A percentile compares a stretch with the other conserved stretches of the same genome.
phyloP scores from a whole-genome alignment of 1,284 basidiomycete species.

The Marasmius sp. region DNA sequence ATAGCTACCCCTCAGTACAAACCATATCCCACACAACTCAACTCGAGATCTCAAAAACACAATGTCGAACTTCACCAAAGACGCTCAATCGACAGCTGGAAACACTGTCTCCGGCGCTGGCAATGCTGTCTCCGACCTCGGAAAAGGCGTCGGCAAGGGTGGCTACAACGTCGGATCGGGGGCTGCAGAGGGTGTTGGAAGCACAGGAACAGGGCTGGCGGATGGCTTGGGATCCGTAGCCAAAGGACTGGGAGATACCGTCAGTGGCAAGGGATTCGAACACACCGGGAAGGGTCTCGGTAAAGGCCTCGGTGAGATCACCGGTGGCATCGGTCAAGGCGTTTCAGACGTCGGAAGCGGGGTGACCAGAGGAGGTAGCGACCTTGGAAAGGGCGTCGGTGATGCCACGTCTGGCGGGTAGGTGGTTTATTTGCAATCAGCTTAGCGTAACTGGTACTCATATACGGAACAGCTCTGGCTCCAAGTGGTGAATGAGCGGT shows the following conservation, averaged over 20 bases:
- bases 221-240: background rate
- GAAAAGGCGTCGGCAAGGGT: constrained; percentile 4
- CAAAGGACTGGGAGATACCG: constrained; percentile 1
- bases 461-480: background rate
- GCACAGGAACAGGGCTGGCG: constrained; percentile 2
- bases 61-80: background rate
- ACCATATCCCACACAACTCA: too few species aligned
- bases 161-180: constrained; percentile 3
- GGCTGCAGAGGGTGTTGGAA: constrained; percentile 2
- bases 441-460: background rate
- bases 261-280: constrained; percentile 4
- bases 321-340: background rate
- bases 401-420: constrained; percentile 4
- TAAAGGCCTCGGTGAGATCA: constrained; percentile 1
- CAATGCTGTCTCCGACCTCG: constrained; percentile 3
- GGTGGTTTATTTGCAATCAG: background rate
- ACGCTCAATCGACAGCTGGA: constrained; percentile 3
- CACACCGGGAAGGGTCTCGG: constrained; percentile 4
- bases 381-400: constrained; percentile 4
- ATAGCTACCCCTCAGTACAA: too few species aligned
- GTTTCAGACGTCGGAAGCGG: background rate
- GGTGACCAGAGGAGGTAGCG: background rate
- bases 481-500: background rate
- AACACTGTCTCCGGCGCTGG: constrained; percentile 3
- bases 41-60: background rate